phyloP scores from a whole-genome alignment of 129 eudicot genomes.

The Solidago caesia region DNA sequence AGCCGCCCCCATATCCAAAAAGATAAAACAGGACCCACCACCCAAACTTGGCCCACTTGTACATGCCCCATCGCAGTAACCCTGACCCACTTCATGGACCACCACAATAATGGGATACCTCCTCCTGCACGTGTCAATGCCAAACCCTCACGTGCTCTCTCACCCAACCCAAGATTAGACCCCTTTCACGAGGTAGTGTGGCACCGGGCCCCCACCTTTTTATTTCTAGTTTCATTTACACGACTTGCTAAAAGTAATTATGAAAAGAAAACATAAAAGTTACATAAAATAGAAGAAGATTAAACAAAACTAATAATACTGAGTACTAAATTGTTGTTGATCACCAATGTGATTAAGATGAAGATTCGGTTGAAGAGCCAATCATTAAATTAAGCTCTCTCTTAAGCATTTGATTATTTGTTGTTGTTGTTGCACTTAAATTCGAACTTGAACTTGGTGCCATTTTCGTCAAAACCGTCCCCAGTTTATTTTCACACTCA shows the following conservation, averaged over 20 bases:
- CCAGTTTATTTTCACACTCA: conserved; percentile 23
- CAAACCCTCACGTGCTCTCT: conserved; percentile 26
- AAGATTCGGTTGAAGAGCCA: conserved; percentile 35
- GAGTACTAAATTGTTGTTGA: conserved; percentile 4
- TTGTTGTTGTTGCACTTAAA: neutral
- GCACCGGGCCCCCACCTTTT: conserved; percentile 6
- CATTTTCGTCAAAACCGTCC: conserved; percentile 27
- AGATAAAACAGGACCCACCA: conserved; percentile 14
- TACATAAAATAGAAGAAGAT: neutral
- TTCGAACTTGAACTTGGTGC: conserved; percentile 43
- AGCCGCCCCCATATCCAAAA: conserved; percentile 8
- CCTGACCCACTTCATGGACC: conserved; percentile 10
- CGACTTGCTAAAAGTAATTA: neutral
- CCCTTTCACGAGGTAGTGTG: conserved; percentile 2
- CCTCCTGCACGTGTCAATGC: conserved; percentile 11
- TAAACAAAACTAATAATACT: neutral
- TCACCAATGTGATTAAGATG: conserved; percentile 6
- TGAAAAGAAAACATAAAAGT: neutral
- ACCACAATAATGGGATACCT: conserved; percentile 6
- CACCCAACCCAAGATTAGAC: conserved; percentile 22
- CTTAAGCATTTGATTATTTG: conserved; percentile 33
- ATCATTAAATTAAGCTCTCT: conserved; percentile 80
- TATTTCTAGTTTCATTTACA: neutral
- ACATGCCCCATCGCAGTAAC: conserved; percentile 13
- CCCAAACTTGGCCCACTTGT: conserved; percentile 15